phyloP scores from a whole-genome alignment of 2,329 filamentous ascomycete species.

The Hortaea werneckii region DNA sequence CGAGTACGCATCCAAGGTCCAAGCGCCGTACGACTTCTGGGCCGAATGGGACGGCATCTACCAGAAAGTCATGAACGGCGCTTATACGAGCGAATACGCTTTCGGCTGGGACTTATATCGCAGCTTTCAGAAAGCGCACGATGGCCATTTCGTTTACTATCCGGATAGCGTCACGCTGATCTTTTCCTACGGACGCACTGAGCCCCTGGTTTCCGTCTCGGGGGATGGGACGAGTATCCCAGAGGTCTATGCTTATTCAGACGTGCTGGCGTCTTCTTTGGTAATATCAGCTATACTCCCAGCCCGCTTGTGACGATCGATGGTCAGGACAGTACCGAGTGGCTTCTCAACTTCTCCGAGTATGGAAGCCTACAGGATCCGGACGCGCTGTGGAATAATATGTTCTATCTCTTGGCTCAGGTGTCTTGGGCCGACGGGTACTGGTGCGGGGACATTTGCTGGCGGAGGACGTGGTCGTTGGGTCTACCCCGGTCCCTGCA shows the following conservation, averaged over 20 bases:
- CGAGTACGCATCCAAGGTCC: slow-evolving; percentile 38
- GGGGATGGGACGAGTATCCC: slow-evolving; percentile 49
- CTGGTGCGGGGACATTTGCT: slow-evolving; percentile 35
- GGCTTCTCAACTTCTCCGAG: slow-evolving; percentile 39
- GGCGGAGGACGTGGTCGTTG: slow-evolving; percentile 34
- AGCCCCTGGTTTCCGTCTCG: slow-evolving; percentile 51
- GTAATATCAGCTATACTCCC: slow-evolving; percentile 33
- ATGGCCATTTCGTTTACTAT: slow-evolving; percentile 53
- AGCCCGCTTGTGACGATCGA: slow-evolving; percentile 47
- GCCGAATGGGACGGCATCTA: slow-evolving; percentile 30
- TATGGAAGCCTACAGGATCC: slow-evolving; percentile 44
- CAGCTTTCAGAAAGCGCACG: slow-evolving; percentile 47
- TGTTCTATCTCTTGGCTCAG: slow-evolving; percentile 38
- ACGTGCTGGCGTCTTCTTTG: slow-evolving; percentile 34
- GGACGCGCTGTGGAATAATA: slow-evolving; percentile 47
- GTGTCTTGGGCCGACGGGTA: slow-evolving; percentile 30
- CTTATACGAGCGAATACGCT: slow-evolving; percentile 33
- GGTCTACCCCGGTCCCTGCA: slow-evolving; percentile 34
- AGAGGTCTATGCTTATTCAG: slow-evolving; percentile 45
- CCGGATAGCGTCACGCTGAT: slow-evolving; percentile 43
- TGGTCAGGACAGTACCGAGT: slow-evolving; percentile 42
- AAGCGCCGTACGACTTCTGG: slow-evolving; percentile 33
- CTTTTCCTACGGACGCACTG: slow-evolving; percentile 41
- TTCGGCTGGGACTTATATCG: slow-evolving; percentile 44
- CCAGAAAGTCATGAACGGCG: slow-evolving; percentile 26